Evolutionary conservation across 768 basidiomycete genomes (phyloP).

Genomic region (Boletus coccyginus): DNA sequence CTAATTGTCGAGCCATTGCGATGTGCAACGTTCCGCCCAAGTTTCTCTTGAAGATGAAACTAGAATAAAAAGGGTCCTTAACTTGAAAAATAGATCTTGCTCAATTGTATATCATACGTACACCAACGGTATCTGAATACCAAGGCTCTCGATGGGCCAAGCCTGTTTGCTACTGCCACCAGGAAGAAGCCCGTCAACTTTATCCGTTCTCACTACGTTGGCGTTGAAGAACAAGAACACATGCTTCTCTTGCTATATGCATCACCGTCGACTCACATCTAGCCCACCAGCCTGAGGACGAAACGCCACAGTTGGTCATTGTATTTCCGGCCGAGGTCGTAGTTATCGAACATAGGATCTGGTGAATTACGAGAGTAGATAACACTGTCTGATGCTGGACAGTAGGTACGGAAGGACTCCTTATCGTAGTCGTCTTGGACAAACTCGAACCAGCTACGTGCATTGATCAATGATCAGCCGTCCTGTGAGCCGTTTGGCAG

Average conservation of each 20-base stretch:
- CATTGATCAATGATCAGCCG: not conserved
- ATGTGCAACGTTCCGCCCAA: no score
- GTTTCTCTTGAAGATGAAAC: no score
- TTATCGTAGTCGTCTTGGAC: not conserved
- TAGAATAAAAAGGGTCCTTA: no score
- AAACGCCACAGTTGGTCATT: constrained; percentile 2
- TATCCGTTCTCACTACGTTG: not conserved
- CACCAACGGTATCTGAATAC: not conserved
- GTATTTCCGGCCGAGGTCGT: not conserved
- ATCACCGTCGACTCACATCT: not conserved
- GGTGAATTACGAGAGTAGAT: not conserved
- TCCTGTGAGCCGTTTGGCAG: not conserved
- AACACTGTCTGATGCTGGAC: not conserved
- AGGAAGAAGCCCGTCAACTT: not conserved
- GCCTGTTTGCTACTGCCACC: not conserved
- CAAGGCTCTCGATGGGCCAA: not conserved
- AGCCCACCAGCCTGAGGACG: not conserved
- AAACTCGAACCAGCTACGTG: constrained; percentile 2
- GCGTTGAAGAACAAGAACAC: not conserved
- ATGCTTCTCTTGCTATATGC: not conserved
- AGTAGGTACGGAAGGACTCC: constrained; percentile 1
- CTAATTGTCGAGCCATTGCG: no score
- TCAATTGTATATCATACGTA: not conserved
- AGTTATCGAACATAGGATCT: constrained; percentile 1
- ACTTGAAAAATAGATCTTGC: no score